Evolutionary conservation across 345 rosid species (phyloP).

Genomic region (Murraya koenigii): DNA sequence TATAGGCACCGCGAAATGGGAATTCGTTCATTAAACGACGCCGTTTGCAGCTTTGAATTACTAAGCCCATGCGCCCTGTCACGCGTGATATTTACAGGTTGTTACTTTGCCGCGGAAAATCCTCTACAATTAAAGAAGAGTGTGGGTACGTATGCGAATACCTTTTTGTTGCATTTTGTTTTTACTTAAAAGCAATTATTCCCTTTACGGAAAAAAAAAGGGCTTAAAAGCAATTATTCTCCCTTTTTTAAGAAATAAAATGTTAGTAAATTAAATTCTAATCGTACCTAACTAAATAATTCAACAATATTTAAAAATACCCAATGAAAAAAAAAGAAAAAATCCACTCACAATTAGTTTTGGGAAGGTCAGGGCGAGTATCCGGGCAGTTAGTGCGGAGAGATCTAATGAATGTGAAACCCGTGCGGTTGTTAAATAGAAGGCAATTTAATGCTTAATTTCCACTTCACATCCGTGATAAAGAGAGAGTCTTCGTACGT

Average conservation of each 20-base stretch:
- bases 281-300: no score
- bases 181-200: neutral
- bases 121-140: neutral
- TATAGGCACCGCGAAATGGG: neutral
- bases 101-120: constrained; percentile 1
- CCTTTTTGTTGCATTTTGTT: neutral
- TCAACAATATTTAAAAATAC: no score
- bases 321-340: no score
- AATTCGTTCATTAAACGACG: neutral
- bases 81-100: neutral
- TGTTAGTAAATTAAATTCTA: no score
- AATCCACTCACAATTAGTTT: no score
- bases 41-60: neutral
- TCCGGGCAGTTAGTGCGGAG: neutral
- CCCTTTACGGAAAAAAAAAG: no score
- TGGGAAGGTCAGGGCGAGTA: neutral
- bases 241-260: no score
- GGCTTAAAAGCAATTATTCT: no score
- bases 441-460: neutral
- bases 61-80: neutral
- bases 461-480: neutral
- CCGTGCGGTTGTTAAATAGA: neutral
- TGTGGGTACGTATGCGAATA: neutral
- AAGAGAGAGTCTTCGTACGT: neutral
- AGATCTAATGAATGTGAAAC: neutral